Evolutionary conservation across 2,329 filamentous ascomycete genomes (phyloP), one percentile per base, ranked within the genome.

Genomic region (Ramichloridium luteum): DNA sequence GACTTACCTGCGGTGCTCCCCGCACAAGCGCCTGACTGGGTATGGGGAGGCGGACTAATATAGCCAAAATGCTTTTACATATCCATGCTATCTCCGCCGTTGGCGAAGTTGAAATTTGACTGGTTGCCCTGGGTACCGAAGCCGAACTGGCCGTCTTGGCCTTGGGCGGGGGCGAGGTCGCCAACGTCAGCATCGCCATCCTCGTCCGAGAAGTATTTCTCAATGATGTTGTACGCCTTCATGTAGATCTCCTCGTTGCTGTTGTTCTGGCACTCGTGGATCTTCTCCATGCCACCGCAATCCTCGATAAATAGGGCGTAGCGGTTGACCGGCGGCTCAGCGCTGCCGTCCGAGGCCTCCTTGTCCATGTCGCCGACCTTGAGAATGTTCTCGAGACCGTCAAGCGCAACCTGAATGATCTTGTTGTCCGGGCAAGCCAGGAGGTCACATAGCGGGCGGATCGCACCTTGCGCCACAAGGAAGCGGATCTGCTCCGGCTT

Each of bases 221-320:
- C 90, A 47, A 98, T 98, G 62, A 98, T 98, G 72, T 93, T 96
- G 72, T 96, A 98, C 0, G 90, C 90, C 76, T 98, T 98, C 88
- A 98, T 96, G 72, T 98, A 98, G 50, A 98, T 98, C 65, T 98
- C 90, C 65, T 98, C 90, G 64, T 98, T 98, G 67, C 88, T 88
- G 53, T 98, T 98, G 68, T 92, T 94, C 70, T 98, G 90, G 74
- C 90, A 96, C 50, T 96, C 88, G 65, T 98, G 90, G 49, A 98
- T 96, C 78, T 96, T 96, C 69, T 96, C 90, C 90, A 98, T 98
- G 46, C 90, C 90, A 53, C 85, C 84, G 47, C 86, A 93, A 63
- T 98, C 90, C 64, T 98, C 90, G 47, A 98, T 98, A 64, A 93
- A 96, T 43, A 98, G 73, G 28, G 90, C 90, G 53, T 93, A 98